These are phyloP conservation scores for Amborella trichopoda DNA, from an alignment of 164 flowering plant species.

Conservation along the genomic window DNA sequence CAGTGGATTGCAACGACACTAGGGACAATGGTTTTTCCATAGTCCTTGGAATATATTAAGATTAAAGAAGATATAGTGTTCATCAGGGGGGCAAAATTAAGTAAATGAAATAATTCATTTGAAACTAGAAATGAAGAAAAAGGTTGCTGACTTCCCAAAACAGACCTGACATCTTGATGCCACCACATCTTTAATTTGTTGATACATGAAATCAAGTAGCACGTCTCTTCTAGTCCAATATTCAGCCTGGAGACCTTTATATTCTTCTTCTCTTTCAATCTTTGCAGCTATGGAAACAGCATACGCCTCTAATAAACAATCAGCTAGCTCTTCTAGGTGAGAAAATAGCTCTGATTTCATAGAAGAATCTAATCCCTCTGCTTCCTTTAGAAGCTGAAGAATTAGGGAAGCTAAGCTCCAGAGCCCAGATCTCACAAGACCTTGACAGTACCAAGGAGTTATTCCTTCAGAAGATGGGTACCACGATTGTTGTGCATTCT, in stretches of 20 bases:
- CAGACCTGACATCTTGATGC: constrained; percentile 43
- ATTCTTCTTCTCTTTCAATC: constrained; percentile 70
- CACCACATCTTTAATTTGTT: constrained; percentile 39
- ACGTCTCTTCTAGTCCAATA: constrained; percentile 61
- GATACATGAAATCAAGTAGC: constrained; percentile 64
- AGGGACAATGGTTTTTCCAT: no score
- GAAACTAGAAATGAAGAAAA: no score
- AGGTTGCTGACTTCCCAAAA: constrained; percentile 2
- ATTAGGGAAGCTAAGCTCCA: constrained; percentile 72
- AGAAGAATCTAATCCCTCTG: constrained; percentile 33
- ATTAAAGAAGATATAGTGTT: no score
- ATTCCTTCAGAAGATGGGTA: constrained; percentile 81
- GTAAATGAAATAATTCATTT: no score
- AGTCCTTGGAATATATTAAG: no score
- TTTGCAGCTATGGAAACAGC: constrained; percentile 69
- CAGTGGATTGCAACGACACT: no score
- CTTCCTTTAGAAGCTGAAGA: constrained; percentile 53
- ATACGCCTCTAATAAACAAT: constrained; percentile 66
- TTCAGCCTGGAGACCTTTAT: constrained; percentile 46
- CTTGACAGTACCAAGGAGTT: constrained; percentile 76
- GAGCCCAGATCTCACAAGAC: constrained; percentile 63
- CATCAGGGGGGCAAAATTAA: no score
- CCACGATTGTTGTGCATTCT: constrained; percentile 68
- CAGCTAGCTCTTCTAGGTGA: constrained; percentile 47
- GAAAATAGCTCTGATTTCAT: constrained; percentile 36